Evolutionary conservation across 805 yeast genomes (phyloP).

Genomic region (Candida pseudofarinosa): DNA sequence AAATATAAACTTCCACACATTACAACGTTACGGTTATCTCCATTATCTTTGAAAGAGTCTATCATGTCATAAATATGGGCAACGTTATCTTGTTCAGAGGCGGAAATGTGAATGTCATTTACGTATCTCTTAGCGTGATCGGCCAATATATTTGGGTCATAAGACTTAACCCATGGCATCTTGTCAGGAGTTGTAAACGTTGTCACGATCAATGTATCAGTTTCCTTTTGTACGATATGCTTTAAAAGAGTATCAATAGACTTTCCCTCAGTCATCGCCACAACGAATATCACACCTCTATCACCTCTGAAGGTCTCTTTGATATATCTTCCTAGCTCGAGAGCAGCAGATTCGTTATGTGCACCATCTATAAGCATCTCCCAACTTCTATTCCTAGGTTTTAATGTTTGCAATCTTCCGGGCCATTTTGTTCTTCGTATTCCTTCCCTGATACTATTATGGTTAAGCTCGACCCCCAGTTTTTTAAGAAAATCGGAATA

Average conservation of each 20-base stretch:
- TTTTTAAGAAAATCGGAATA: background rate
- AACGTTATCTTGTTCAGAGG: conserved; percentile 8
- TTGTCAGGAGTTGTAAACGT: conserved; percentile 69
- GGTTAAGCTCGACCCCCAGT: conserved; percentile 21
- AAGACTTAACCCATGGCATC: conserved; percentile 89
- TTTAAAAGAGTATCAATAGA: conserved; percentile 47
- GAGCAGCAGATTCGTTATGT: conserved; percentile 83
- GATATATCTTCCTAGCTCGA: conserved; percentile 59
- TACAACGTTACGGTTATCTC: conserved; percentile 28
- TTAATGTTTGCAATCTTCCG: conserved; percentile 66
- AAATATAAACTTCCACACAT: conserved; percentile 41
- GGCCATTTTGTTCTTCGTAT: conserved; percentile 68
- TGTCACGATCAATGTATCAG: conserved; percentile 61
- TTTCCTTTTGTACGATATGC: conserved; percentile 39
- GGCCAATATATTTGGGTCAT: conserved; percentile 10
- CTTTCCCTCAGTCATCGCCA: conserved; percentile 78
- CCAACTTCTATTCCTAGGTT: conserved; percentile 17
- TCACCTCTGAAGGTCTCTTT: conserved; percentile 12
- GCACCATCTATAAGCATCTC: conserved; percentile 79
- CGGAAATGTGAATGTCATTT: conserved; percentile 16
- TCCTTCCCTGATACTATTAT: conserved; percentile 44
- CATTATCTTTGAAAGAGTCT: conserved; percentile 7
- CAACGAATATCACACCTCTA: conserved; percentile 49
- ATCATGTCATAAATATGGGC: conserved; percentile 11
- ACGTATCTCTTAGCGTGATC: conserved; percentile 15